phyloP scores from a whole-genome alignment of 192 early-diverging fungal species.

The Mycoemilia scoparia region DNA sequence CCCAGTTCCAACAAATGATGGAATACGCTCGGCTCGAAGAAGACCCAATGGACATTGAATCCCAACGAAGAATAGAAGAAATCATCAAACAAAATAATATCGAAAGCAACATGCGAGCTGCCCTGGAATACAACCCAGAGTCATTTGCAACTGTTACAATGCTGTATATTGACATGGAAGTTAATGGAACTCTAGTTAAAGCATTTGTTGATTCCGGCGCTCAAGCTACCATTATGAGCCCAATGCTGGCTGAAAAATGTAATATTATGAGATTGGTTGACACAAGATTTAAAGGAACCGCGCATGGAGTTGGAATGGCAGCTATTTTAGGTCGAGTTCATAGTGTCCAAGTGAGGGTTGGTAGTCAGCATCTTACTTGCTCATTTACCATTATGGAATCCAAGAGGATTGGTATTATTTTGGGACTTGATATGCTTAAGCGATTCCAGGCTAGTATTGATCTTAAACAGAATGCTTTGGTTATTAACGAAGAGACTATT shows the following conservation, averaged over 20 bases:
- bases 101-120: constrained; percentile 57
- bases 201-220: constrained; percentile 96
- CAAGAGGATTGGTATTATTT: constrained; percentile 72
- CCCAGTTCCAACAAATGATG: constrained; percentile 17
- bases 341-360: constrained; percentile 66
- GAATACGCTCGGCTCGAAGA: constrained; percentile 37
- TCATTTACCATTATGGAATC: constrained; percentile 91
- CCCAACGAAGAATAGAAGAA: constrained; percentile 81
- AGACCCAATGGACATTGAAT: constrained; percentile 82
- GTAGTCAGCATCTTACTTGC: constrained; percentile 58
- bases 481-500: constrained; percentile 62
- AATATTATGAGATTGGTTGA: constrained; percentile 82
- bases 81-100: constrained; percentile 74
- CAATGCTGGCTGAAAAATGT: constrained; percentile 48
- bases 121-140: constrained; percentile 90
- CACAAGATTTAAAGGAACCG: constrained; percentile 70
- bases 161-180: constrained; percentile 77
- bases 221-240: constrained; percentile 78
- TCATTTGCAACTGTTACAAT: constrained; percentile 78
- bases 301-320: constrained; percentile 86
- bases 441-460: constrained; percentile 86
- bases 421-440: constrained; percentile 93
- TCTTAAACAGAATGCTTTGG: constrained; percentile 57
- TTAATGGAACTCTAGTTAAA: constrained; percentile 77
- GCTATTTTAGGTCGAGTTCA: constrained; percentile 94